Base-by-base conservation (phyloP, 768 basidiomycete species). In the Xerocomellus intermedius region DNA sequence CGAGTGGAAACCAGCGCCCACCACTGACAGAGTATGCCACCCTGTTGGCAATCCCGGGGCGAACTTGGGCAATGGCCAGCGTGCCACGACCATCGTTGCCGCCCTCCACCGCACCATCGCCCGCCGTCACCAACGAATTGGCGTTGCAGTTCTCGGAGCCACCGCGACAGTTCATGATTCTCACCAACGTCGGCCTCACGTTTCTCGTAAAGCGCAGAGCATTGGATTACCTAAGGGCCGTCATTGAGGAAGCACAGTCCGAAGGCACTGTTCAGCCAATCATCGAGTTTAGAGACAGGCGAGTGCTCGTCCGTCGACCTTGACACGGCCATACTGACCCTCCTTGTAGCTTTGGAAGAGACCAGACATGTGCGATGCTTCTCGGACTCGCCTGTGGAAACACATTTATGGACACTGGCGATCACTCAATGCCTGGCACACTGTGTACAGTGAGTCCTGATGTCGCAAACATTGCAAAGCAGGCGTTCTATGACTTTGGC, bases 351-450 rank as follows among this genome's bases (percentile, higher is more conserved):
- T 97, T 90, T 69, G 94, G 94, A 43, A 82, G 92, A 50, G 91
- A 94, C 68, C 91, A 96, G 64, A 89, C 91, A 4, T 95, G 93
- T 63, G 87, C 91, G 6, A 95, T 97, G 90, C 82, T 93, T 17
- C 79, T 96, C 14, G 89, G 86, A 12, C 79, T 98, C 52, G 91
- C 93, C 0, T 82, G 88, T 55, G 90, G 89, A 35, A 94, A 94
- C 69, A 86, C 86, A 1, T 93, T 87, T 71, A 71, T 94, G 51
- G 85, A 89, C 54, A 70, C 75, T 28, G 73, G 74, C n/a, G 82
- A 82, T 46, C 76, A 76, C 48, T 70, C 78, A 22, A 67, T 73
- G 12, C 51, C 71, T 13, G 75, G 81, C 21, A 77, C 72, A 4
- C 74, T 88, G 49, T 77, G 74, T 35, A 78, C 74, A 42, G 71